Base-by-base conservation (phyloP, 805 yeast species). In the Saccharomycopsis synnaedendra region DNA sequence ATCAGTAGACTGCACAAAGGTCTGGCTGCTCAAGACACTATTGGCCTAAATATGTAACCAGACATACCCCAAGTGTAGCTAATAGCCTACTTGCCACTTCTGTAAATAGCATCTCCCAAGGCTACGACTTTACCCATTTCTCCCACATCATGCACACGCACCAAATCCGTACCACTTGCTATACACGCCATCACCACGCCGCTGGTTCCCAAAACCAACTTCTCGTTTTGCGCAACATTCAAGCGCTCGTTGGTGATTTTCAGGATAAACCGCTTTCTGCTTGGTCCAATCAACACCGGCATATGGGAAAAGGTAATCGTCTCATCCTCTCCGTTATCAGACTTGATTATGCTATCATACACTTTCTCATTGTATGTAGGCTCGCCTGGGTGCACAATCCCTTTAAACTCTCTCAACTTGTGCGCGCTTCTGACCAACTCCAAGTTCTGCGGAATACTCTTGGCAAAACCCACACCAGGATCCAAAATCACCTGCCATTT, bases 381-480 rank as follows among this genome's bases (percentile, higher is more conserved):
- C 54, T 64, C 60, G 11, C 61, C 51, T 45, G 65, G 62, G 41
- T 56, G 64, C 5, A 57, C 58, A 32, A 53, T 55, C n/a, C 52
- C 51, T 4, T 48, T 45, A 19, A 63, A 58, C 32, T 66, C 63
- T 58, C 80, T 80, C 57, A 68, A 62, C 32, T 52, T 56, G 43
- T 64, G 74, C 51, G 70, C 54, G 19, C 76, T 69, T 51, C 77
- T 72, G 32, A 93, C 70, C 1, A 87, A 56, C 28, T 71, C 71
- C 33, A 89, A 55, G 61, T 89, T 90, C 58, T 89, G 95, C 5
- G 60, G 55, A n/a, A 72, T 56, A 46, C 71, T 73, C 61, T 93
- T 93, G n/a, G 97, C 97, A 64, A 93, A 93, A 1, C 99, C 98
- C 39, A 93, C 65, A 2, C 98, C 98, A 0, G 99, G 98, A 60